Conservation (phyloP, 2,329 filamentous ascomycete genomes). For the Diaporthe capsici region DNA sequence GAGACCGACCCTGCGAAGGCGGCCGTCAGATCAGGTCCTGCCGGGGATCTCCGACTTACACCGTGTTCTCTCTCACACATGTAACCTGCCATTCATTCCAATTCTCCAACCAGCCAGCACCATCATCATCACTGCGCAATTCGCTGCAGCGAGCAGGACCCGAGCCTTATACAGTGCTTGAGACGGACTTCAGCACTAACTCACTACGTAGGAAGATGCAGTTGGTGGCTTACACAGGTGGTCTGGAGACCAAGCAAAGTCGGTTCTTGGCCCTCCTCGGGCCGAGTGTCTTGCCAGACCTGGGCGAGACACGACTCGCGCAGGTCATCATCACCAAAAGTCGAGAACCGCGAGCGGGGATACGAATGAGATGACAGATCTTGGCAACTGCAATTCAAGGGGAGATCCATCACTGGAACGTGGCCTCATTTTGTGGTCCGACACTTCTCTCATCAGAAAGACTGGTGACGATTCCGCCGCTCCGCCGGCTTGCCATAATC, state of each 20-base stretch:
- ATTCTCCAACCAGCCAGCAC: neutral
- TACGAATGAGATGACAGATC: constrained; percentile 34
- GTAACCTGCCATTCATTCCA: constrained; percentile 36
- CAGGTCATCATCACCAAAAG: constrained; percentile 14
- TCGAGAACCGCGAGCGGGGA: constrained; percentile 25
- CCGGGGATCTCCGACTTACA: constrained; percentile 41
- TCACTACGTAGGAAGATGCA: neutral
- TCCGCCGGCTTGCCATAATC: neutral
- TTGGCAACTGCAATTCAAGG: constrained; percentile 13
- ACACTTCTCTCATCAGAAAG: constrained; percentile 7
- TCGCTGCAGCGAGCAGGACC: neutral
- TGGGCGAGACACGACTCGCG: constrained; percentile 36
- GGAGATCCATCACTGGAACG: constrained; percentile 19
- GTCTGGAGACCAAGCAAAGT: neutral
- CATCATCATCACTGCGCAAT: constrained; percentile 1
- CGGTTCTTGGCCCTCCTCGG: neutral
- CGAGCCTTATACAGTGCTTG: neutral
- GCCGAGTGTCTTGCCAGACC: neutral
- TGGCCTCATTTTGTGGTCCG: constrained; percentile 31
- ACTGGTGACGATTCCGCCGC: constrained; percentile 5
- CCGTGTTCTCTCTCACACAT: constrained; percentile 21
- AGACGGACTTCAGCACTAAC: neutral
- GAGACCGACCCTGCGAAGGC: constrained; percentile 29
- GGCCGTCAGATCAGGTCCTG: constrained; percentile 24
- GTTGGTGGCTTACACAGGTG: constrained; percentile 12